Evolutionary conservation across 2,329 filamentous ascomycete genomes (phyloP).

Genomic region (Trichoderma koningiopsis): DNA sequence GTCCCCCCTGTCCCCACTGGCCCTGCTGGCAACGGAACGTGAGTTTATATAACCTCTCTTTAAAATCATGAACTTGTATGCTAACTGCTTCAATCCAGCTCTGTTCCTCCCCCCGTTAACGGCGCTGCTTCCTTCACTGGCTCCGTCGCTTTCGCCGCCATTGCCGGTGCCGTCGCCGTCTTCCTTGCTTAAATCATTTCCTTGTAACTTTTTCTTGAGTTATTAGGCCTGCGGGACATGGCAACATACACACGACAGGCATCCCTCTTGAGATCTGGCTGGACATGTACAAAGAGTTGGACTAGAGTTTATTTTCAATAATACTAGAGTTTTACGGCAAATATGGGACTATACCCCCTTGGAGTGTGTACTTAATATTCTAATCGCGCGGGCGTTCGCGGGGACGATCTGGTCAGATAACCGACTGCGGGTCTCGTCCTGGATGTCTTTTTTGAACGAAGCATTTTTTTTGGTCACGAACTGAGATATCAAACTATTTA

Average conservation of each 20-base stretch:
- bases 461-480: conserved; percentile 27
- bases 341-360: conserved; percentile 24
- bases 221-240: conserved; percentile 46
- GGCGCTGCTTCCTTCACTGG: conserved; percentile 56
- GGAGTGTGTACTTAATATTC: conserved; percentile 50
- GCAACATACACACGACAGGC: conserved; percentile 44
- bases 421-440: conserved; percentile 27
- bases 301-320: conserved; percentile 41
- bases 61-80: background rate
- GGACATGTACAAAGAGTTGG: conserved; percentile 43
- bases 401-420: conserved; percentile 26
- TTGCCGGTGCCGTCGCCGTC: conserved; percentile 56
- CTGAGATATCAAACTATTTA: conserved; percentile 24
- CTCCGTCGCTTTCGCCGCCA: conserved; percentile 57
- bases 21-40: conserved; percentile 42
- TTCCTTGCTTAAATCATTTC: conserved; percentile 54
- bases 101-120: conserved; percentile 45
- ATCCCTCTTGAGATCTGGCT: conserved; percentile 35
- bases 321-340: conserved; percentile 34
- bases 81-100: background rate
- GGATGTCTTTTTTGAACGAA: conserved; percentile 30
- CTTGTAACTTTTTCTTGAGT: conserved; percentile 40
- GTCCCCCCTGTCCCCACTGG: conserved; percentile 44
- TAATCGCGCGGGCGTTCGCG: conserved; percentile 45
- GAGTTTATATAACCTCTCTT: conserved; percentile 20